These are phyloP conservation scores for Aspergillus vadensis DNA, from an alignment of 2,329 filamentous ascomycete genomes.

Conservation along the genomic window DNA sequence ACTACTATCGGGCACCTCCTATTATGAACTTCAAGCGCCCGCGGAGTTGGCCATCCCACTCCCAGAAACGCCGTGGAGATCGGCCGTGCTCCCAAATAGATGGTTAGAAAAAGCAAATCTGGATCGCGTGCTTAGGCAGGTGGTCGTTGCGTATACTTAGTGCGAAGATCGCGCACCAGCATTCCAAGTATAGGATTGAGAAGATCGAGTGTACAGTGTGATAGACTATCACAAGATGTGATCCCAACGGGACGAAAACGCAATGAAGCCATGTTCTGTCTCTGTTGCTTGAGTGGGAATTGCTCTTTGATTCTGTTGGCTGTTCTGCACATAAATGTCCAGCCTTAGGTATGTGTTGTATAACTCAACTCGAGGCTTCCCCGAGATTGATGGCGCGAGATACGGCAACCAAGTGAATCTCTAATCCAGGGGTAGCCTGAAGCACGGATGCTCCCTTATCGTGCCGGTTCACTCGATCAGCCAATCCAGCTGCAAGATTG, in stretches of 20 bases:
- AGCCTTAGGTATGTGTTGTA: background rate
- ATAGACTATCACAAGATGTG: too few relatives aligned
- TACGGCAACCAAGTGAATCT: background rate
- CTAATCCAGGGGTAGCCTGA: background rate
- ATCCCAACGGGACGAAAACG: too few relatives aligned
- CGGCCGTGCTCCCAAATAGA: background rate
- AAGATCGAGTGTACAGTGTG: background rate
- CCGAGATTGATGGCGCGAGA: background rate
- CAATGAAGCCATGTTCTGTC: too few relatives aligned
- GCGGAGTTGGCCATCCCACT: conserved; percentile 7
- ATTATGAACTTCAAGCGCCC: background rate
- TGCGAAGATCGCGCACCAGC: background rate
- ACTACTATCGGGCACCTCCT: background rate
- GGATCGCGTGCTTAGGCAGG: background rate
- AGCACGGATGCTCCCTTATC: background rate
- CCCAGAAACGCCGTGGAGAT: background rate
- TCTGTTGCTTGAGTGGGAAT: background rate
- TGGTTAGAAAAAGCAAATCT: background rate
- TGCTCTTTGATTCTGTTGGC: too few relatives aligned
- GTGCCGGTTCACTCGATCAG: background rate
- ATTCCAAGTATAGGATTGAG: background rate
- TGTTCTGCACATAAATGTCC: background rate
- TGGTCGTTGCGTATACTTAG: background rate
- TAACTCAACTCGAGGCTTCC: background rate
- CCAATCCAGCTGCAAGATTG: background rate